These are phyloP conservation scores for Salicornia ramosissima DNA, from an alignment of 148 eudicot species.

Conservation along the genomic window DNA sequence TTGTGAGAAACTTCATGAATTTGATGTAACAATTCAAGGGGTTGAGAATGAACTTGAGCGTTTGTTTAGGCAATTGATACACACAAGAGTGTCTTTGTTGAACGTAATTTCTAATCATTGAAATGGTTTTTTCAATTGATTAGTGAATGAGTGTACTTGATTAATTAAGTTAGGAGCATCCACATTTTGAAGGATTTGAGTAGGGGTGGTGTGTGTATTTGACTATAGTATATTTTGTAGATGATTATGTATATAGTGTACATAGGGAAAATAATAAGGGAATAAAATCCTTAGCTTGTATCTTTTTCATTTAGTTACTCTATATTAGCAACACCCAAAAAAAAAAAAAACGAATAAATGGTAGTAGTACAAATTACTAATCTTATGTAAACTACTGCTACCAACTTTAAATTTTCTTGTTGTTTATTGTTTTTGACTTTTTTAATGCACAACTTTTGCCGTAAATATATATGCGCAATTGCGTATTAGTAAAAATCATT, in stretches of 20 bases:
- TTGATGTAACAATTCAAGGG: conserved; percentile 32
- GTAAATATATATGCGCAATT: too few relatives aligned
- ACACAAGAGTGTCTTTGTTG: conserved; percentile 42
- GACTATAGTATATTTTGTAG: neutral
- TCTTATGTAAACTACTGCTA: too few relatives aligned
- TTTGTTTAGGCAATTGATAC: conserved; percentile 45
- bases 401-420: too few relatives aligned
- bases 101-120: conserved; percentile 38
- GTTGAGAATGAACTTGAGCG: conserved; percentile 39
- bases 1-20: conserved; percentile 29
- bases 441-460: too few relatives aligned
- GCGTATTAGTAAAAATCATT: too few relatives aligned
- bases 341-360: too few relatives aligned
- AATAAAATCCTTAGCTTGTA: neutral
- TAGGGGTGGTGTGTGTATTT: neutral
- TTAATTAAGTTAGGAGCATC: conserved; percentile 1
- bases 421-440: too few relatives aligned
- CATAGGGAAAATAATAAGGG: neutral
- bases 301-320: too few relatives aligned
- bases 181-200: conserved; percentile 26
- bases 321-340: too few relatives aligned
- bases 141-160: neutral
- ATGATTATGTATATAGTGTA: conserved; percentile 8
- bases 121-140: too few relatives aligned
- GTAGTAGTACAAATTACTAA: too few relatives aligned